phyloP scores from a whole-genome alignment of 495 filamentous ascomycete species.

The Penicillium soppii region DNA sequence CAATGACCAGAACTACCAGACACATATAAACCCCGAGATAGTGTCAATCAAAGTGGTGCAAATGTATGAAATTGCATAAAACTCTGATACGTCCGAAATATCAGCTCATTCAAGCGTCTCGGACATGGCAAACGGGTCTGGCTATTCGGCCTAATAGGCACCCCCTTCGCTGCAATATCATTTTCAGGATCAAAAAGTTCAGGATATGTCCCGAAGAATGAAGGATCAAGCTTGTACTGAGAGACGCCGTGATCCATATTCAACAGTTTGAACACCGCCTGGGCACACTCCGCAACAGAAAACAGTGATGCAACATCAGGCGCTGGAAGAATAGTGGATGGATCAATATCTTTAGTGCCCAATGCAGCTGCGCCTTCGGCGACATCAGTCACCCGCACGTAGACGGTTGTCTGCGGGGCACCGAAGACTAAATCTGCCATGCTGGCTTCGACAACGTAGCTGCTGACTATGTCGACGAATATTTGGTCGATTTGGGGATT shows the following conservation, averaged over 20 bases:
- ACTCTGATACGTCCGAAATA: constrained; percentile 8
- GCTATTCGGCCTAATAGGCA: constrained; percentile 3
- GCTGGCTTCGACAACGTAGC: constrained; percentile 10
- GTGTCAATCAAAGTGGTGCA: no score
- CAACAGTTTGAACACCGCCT: constrained; percentile 5
- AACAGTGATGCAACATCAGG: constrained; percentile 7
- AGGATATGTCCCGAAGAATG: constrained; percentile 10
- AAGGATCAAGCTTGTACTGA: constrained; percentile 10
- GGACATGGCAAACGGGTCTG: constrained; percentile 8
- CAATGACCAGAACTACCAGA: no score
- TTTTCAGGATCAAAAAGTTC: constrained; percentile 12
- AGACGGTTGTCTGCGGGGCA: constrained; percentile 4
- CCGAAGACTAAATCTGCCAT: constrained; percentile 9
- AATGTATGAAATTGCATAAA: constrained; percentile 11
- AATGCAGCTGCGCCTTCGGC: no score
- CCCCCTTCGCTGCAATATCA: constrained; percentile 2
- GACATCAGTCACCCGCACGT: constrained; percentile 9
- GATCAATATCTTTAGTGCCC: constrained; percentile 8
- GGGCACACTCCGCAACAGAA: background rate
- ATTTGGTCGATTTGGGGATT: constrained; percentile 11
- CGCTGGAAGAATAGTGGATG: constrained; percentile 4
- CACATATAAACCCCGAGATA: no score
- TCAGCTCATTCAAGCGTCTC: constrained; percentile 4
- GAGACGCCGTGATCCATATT: constrained; percentile 8
- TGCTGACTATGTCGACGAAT: constrained; percentile 10